Base-by-base conservation (phyloP, 2,329 filamentous ascomycete genomes). In the Clathrospora elynae region DNA sequence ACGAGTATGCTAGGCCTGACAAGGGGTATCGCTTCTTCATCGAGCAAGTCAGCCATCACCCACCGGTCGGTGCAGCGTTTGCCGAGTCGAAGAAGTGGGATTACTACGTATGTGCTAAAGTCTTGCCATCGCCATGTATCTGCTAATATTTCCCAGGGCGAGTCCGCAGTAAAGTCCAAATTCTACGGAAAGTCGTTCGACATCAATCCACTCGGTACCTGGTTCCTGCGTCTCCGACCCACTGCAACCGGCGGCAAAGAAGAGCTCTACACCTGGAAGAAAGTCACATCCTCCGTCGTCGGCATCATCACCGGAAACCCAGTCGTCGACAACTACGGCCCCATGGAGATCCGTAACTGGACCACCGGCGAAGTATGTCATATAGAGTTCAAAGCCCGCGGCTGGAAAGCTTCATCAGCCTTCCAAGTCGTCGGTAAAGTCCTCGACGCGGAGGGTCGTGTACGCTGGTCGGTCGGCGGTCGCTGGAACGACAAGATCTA, bases 1-100 rank as follows among this genome's bases (percentile, higher is more conserved):
- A 95, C 59, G 93, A 99, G 69, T 97, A 99, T 64, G 91, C 87
- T 23, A 80, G 93, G 42, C 92, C 93, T 0, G 93, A 99, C 74
- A 96, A 96, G 71, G 91, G 92, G 46, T 99, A 96, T 75, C 89
- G 93, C 54, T 97, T 97, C 79, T 95, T 97, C 73, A 90, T 96
- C 48, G 93, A 99, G 71, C 93, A 99, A 75, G 92, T 99, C 61
- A 95, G 90, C 73, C 93, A 99, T 69, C 93, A 99, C 71, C 93
- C 93, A 19, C 93, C 93, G 0, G 81, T 99, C 59, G 91, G 93
- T 55, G 93, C 95, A 12, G 91, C 90, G 0, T 93, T 87, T 78
- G 92, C 92, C 6, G 93, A 99, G 71, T 87, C 89, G 4, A 83
- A 91, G 10, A 89, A 87, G 60, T 99, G 93, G 93, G 92, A 92